phyloP scores from a whole-genome alignment of 106 monocot species.

The Dactylorhiza incarnata region DNA sequence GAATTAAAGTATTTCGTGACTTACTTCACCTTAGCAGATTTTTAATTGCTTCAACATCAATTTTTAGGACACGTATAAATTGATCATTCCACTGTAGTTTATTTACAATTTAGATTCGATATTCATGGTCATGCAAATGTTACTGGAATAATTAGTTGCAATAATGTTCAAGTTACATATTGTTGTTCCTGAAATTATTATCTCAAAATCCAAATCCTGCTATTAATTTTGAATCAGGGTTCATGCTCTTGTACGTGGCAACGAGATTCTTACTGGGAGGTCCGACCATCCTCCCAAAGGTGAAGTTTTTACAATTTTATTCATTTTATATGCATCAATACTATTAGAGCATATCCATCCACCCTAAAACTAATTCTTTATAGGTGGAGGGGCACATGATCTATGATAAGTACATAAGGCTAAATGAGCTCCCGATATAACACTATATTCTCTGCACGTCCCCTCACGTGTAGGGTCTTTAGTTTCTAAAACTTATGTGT shows the following conservation, averaged over 20 bases:
- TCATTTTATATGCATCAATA: background rate
- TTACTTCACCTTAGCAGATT: background rate
- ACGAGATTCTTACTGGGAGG: conserved; percentile 88
- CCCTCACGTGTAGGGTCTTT: no score
- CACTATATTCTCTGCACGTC: no score
- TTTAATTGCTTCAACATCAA: background rate
- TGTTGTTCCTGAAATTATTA: no score
- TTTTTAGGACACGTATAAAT: background rate
- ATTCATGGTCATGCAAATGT: background rate
- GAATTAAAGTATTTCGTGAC: background rate
- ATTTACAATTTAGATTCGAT: background rate
- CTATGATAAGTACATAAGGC: no score
- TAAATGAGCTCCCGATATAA: no score
- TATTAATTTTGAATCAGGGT: conserved; percentile 38
- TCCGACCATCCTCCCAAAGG: conserved; percentile 88
- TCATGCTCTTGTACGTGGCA: conserved; percentile 98
- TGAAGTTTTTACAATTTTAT: conserved; percentile 13
- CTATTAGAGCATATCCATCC: no score
- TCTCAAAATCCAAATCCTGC: background rate
- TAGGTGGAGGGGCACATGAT: no score
- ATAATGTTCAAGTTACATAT: background rate
- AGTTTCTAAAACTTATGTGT: no score
- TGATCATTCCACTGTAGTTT: background rate
- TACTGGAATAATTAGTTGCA: background rate
- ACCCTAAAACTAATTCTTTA: no score